Evolutionary conservation across 139 green algal species (phyloP), one percentile per base, ranked within the genome.

Genomic region (Chlorella sorokiniana): DNA sequence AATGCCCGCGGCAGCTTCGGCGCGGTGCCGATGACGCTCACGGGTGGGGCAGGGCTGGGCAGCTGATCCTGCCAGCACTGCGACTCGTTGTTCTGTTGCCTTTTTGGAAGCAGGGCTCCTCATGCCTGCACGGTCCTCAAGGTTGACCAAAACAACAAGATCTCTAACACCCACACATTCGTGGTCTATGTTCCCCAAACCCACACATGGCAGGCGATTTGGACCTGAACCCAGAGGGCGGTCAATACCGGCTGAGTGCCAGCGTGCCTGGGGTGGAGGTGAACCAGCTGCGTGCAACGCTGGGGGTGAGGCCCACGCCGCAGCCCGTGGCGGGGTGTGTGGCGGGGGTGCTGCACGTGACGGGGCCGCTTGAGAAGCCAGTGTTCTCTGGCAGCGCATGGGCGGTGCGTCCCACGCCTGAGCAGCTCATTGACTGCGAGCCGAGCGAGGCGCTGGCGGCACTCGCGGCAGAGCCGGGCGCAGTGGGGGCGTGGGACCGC

Each of bases 121-220:
- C n/a, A n/a, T n/a, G n/a, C n/a, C n/a, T n/a, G n/a, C n/a, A n/a
- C n/a, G n/a, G n/a, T n/a, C n/a, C n/a, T n/a, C n/a, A n/a, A n/a
- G n/a, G n/a, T n/a, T n/a, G n/a, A n/a, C n/a, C n/a, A n/a, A n/a
- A n/a, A n/a, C n/a, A n/a, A n/a, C n/a, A n/a, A n/a, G n/a, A n/a
- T n/a, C 10, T 10, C 35, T 48, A 1, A 5, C 11, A 1, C 27
- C 27, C 27, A 38, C 27, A 22, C 25, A 22, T 29, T 9, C 23
- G 10, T 1, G 29, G 14, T 87, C 90, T 7, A 59, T 97, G 25
- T 91, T 48, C 14, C 78, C 94, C 8, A n/a, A n/a, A n/a, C n/a
- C n/a, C n/a, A n/a, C n/a, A n/a, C n/a, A n/a, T n/a, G n/a, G 92
- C 91, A 54, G 91, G 96, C 29, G 95, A 99, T 83, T 86, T 99